Evolutionary conservation across 768 basidiomycete genomes (phyloP).

Genomic region (Leccinum uliginosum): DNA sequence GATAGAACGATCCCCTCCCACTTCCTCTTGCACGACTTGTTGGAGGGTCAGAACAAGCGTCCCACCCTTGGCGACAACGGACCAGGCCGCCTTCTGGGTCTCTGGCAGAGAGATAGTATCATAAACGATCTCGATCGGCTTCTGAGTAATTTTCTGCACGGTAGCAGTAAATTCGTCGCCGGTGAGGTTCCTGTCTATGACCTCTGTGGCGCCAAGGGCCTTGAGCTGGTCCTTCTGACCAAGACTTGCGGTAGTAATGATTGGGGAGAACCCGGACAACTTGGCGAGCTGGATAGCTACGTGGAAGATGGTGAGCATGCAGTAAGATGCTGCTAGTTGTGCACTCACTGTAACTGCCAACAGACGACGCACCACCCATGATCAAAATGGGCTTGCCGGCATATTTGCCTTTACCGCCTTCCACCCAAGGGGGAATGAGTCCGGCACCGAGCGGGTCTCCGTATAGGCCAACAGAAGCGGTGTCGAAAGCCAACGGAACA

Average conservation of each 20-base stretch:
- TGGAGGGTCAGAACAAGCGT: constrained; percentile 28
- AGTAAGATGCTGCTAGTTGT: not conserved
- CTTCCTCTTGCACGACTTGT: constrained; percentile 20
- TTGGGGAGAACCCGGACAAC: constrained; percentile 37
- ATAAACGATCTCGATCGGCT: constrained; percentile 19
- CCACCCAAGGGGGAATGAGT: constrained; percentile 34
- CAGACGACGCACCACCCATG: constrained; percentile 45
- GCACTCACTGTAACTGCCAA: constrained; percentile 43
- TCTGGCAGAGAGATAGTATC: constrained; percentile 32
- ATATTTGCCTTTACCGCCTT: constrained; percentile 34
- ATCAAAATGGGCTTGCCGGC: constrained; percentile 40
- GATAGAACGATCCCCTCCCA: constrained; percentile 15
- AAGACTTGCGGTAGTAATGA: constrained; percentile 37
- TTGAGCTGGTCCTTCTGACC: constrained; percentile 29
- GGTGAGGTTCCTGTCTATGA: constrained; percentile 32
- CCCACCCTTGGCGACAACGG: constrained; percentile 32
- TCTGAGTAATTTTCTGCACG: constrained; percentile 24
- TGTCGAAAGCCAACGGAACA: constrained; percentile 44
- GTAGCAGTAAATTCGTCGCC: constrained; percentile 12
- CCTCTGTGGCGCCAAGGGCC: constrained; percentile 37
- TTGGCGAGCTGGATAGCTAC: constrained; percentile 39
- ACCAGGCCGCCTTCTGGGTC: constrained; percentile 34
- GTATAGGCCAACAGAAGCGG: constrained; percentile 47
- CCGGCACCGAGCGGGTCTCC: constrained; percentile 34
- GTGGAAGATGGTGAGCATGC: constrained; percentile 1